A percentile compares a stretch with the other conserved stretches of the same genome.
Conservation (phyloP, 768 basidiomycete genomes). For the Pleurotus salmoneostramineus region DNA sequence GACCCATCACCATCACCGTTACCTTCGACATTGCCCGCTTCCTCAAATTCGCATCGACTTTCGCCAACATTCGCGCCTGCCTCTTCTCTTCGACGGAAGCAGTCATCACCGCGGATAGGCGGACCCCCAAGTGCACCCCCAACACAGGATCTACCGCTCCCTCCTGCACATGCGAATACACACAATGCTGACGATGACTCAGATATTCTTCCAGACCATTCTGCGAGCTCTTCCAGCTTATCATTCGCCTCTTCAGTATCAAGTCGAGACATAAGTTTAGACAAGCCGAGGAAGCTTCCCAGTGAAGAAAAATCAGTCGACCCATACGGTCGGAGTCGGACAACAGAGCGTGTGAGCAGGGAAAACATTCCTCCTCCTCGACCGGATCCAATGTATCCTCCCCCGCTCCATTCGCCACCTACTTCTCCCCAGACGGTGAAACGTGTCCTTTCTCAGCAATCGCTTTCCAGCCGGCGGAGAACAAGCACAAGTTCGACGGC, state of each 20-base stretch:
- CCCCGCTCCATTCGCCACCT: constrained; percentile 14
- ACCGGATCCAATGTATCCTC: constrained; percentile 11
- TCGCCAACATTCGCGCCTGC: constrained; percentile 16
- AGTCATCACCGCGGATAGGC: constrained; percentile 35
- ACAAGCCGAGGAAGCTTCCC: background rate
- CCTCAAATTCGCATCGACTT: constrained; percentile 13
- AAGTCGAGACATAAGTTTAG: constrained; percentile 20
- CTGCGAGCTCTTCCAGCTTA: constrained; percentile 29
- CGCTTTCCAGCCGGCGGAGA: constrained; percentile 32
- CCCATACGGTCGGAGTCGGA: constrained; percentile 21
- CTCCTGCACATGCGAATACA: constrained; percentile 24
- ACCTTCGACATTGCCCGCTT: constrained; percentile 19
- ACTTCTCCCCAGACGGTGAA: constrained; percentile 35
- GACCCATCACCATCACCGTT: constrained; percentile 25
- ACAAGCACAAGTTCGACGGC: constrained; percentile 3
- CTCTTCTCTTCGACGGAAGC: constrained; percentile 36
- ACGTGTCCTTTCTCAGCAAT: constrained; percentile 57
- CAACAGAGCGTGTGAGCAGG: constrained; percentile 13
- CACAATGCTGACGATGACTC: constrained; percentile 13
- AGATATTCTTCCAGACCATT: constrained; percentile 11
- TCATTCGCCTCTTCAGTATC: constrained; percentile 41
- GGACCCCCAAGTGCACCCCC: constrained; percentile 49
- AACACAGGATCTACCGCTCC: constrained; percentile 40
- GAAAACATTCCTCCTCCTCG: background rate
- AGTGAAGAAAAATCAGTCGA: constrained; percentile 9